A percentile compares a stretch with the other conserved stretches of the same genome.
phyloP scores from a whole-genome alignment of 192 early-diverging fungal species.

The Entomortierella lignicola region DNA sequence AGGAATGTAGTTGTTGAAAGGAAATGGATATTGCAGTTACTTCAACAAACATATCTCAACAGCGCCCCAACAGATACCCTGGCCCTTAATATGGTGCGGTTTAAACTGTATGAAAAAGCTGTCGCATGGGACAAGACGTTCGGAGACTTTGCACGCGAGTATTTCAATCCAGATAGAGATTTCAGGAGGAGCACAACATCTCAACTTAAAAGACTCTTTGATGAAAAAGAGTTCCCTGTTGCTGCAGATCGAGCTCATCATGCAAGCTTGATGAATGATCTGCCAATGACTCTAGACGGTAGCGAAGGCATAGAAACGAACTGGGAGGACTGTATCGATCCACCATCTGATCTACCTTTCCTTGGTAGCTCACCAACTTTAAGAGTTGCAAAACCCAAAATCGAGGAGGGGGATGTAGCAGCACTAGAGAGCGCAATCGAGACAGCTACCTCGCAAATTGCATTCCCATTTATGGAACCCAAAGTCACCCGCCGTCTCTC shows the following conservation, averaged over 20 bases:
- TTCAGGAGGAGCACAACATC: constrained; percentile 71
- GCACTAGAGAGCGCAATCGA: constrained; percentile 52
- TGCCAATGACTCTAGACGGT: constrained; percentile 59
- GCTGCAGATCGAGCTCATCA: constrained; percentile 55
- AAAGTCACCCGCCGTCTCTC: constrained; percentile 62
- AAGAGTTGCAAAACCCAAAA: constrained; percentile 32
- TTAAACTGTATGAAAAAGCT: constrained; percentile 82
- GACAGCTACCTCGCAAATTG: constrained; percentile 49
- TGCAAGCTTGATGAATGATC: constrained; percentile 57
- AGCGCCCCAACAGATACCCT: constrained; percentile 83
- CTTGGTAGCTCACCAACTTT: constrained; percentile 59
- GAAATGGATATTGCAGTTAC: constrained; percentile 82
- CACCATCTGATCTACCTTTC: constrained; percentile 56
- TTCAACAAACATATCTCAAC: constrained; percentile 86
- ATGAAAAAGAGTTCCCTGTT: constrained; percentile 57
- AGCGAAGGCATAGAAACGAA: constrained; percentile 15
- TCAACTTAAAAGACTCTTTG: constrained; percentile 74
- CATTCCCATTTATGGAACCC: constrained; percentile 57
- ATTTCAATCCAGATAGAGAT: constrained; percentile 86
- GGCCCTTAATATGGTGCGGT: constrained; percentile 82
- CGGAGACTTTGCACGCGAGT: constrained; percentile 78
- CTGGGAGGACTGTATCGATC: constrained; percentile 13
- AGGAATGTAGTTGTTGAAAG: constrained; percentile 80
- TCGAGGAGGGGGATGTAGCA: constrained; percentile 50
- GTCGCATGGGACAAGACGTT: constrained; percentile 89